Conservation (phyloP, 768 basidiomycete genomes). For the Antrodiella citrinella region DNA sequence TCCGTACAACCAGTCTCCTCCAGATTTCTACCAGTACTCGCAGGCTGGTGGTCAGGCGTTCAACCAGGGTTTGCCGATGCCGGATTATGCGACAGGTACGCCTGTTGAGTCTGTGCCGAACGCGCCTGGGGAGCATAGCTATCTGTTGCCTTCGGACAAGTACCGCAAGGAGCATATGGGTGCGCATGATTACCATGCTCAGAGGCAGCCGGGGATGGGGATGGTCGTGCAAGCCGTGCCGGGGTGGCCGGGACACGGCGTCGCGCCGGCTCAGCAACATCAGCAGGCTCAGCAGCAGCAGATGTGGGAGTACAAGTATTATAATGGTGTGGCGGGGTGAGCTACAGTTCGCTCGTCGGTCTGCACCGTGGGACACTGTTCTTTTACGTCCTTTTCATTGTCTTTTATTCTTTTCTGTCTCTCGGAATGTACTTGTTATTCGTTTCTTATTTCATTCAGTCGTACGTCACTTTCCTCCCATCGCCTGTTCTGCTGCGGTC, state of each 20-base stretch:
- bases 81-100: neutral
- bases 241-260: neutral
- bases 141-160: constrained; percentile 7
- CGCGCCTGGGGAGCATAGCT: constrained; percentile 4
- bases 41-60: neutral
- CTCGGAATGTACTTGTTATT: neutral
- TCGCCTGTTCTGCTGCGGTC: no score
- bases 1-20: neutral
- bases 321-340: neutral
- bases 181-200: constrained; percentile 11
- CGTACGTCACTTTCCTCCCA: neutral
- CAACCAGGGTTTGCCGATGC: constrained; percentile 1
- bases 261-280: no score
- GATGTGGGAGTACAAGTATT: constrained; percentile 3
- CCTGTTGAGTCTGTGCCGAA: constrained; percentile 2
- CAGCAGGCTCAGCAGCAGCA: constrained; percentile 4
- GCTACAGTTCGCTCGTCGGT: no score
- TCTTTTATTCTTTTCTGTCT: neutral
- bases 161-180: neutral
- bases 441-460: neutral
- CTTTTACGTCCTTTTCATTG: neutral
- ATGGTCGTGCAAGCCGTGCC: constrained; percentile 9
- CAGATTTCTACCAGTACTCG: neutral
- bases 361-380: neutral
- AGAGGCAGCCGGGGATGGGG: constrained; percentile 6